Percentiles rank a stretch among this genome's conserved stretches.
Conservation (phyloP, 805 yeast species). For the Teunomyces atbi region DNA sequence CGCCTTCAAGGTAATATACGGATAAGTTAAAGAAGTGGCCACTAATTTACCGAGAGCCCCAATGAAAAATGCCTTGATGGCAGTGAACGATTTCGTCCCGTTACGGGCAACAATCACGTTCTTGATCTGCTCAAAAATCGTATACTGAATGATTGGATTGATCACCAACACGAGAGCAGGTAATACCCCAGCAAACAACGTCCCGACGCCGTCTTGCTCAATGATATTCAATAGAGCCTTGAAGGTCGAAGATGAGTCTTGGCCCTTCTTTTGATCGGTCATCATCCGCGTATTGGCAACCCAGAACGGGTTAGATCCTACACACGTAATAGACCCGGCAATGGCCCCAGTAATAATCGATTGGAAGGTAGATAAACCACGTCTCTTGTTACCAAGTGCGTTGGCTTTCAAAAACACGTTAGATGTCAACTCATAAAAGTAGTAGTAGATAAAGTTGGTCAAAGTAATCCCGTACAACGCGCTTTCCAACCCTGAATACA, state of each 20-base stretch:
- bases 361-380: constrained; percentile 59
- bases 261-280: constrained; percentile 42
- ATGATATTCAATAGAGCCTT: constrained; percentile 60
- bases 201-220: constrained; percentile 64
- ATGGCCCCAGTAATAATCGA: constrained; percentile 76
- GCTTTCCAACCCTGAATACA: constrained; percentile 83
- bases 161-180: constrained; percentile 85
- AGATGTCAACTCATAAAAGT: constrained; percentile 76
- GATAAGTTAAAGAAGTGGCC: constrained; percentile 89
- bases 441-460: constrained; percentile 86
- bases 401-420: constrained; percentile 42
- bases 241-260: constrained; percentile 45
- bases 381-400: constrained; percentile 18
- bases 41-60: constrained; percentile 89
- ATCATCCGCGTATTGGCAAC: constrained; percentile 91
- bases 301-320: constrained; percentile 89
- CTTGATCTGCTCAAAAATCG: constrained; percentile 84
- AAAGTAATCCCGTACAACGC: constrained; percentile 84
- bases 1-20: constrained; percentile 84
- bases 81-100: constrained; percentile 51
- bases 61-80: constrained; percentile 75
- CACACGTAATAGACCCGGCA: constrained; percentile 83
- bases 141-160: constrained; percentile 90
- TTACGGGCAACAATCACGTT: constrained; percentile 58
- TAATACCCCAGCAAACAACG: constrained; percentile 79